phyloP scores from a whole-genome alignment of 2,329 filamentous ascomycete species.

The Fusarium secorum region DNA sequence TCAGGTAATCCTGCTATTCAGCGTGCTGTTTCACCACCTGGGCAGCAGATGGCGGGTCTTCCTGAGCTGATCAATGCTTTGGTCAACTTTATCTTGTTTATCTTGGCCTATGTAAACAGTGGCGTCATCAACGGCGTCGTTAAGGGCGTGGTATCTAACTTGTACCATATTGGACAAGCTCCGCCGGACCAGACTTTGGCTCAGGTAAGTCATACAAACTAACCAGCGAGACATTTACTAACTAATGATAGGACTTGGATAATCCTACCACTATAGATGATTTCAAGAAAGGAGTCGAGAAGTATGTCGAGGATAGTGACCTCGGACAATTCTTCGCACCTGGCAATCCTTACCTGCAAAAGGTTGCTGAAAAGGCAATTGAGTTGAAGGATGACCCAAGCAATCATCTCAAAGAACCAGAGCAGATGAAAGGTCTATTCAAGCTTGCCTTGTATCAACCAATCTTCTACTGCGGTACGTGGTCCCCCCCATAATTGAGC shows the following conservation, averaged over 20 bases:
- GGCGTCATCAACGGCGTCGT: background rate
- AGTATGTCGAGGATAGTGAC: background rate
- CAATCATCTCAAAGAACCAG: background rate
- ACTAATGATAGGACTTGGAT: background rate
- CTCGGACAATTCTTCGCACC: background rate
- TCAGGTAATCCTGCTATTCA: background rate
- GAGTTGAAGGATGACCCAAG: background rate
- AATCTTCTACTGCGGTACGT: background rate
- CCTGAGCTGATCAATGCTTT: background rate
- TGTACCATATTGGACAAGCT: background rate
- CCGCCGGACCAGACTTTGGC: background rate
- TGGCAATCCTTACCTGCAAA: background rate
- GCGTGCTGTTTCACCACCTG: background rate
- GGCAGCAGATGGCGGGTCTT: background rate
- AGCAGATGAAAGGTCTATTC: background rate
- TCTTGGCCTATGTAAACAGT: background rate
- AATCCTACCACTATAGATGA: background rate
- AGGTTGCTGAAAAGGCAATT: background rate
- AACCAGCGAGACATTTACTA: accelerated
- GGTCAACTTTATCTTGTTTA: background rate
- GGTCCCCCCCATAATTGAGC: accelerated
- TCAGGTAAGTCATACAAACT: background rate
- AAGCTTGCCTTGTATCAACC: background rate
- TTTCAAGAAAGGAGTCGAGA: background rate
- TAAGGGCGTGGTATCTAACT: background rate